Conservation (phyloP, 129 eudicot species). For the Tagetes patula region DNA sequence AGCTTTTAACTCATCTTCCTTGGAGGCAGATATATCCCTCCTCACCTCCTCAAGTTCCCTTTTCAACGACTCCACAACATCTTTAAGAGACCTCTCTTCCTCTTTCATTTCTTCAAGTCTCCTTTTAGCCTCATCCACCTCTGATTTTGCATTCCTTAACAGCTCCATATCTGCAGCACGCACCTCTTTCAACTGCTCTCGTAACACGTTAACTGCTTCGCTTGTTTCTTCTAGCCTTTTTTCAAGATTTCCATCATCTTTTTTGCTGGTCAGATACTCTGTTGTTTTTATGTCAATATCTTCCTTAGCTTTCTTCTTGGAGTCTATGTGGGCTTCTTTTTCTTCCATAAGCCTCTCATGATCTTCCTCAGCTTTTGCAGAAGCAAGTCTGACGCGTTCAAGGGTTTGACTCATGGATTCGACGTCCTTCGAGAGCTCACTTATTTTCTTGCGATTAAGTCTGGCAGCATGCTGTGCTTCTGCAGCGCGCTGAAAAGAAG, state of each 20-base stretch:
- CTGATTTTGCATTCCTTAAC: constrained; percentile 26
- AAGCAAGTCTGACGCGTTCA: constrained; percentile 45
- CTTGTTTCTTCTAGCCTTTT: constrained; percentile 53
- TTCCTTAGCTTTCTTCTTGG: constrained; percentile 42
- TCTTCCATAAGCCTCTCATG: constrained; percentile 46
- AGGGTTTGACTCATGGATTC: constrained; percentile 46
- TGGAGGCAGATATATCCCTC: constrained; percentile 36
- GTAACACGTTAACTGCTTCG: constrained; percentile 45
- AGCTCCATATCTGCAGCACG: constrained; percentile 45
- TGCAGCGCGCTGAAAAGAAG: constrained; percentile 49
- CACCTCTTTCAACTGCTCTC: constrained; percentile 48
- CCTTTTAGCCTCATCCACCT: constrained; percentile 54
- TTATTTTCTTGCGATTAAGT: constrained; percentile 44
- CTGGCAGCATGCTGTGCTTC: constrained; percentile 60
- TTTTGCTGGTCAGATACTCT: constrained; percentile 29
- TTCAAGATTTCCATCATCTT: constrained; percentile 30
- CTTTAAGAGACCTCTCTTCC: constrained; percentile 44
- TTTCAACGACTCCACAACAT: constrained; percentile 41
- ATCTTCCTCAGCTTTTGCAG: constrained; percentile 49
- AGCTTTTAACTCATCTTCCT: constrained; percentile 38
- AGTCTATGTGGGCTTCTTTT: constrained; percentile 37
- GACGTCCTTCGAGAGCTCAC: constrained; percentile 54
- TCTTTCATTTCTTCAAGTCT: constrained; percentile 39
- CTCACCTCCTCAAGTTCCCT: constrained; percentile 51
- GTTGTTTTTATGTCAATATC: constrained; percentile 38